Evolutionary conservation across 75 land plant species (phyloP).

Genomic region (Larix kaempferi): DNA sequence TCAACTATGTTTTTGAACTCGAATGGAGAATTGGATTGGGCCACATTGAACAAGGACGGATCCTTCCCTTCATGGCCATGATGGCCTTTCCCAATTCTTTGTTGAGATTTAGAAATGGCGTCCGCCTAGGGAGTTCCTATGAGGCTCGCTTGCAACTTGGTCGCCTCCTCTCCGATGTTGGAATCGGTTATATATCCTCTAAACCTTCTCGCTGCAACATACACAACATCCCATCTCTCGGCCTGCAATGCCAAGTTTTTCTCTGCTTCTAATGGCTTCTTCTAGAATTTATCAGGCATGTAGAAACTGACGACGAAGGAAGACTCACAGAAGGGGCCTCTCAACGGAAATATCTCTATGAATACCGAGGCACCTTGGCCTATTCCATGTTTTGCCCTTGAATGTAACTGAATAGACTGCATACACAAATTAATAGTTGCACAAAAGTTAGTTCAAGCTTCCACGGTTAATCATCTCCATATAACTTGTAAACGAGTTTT

Average conservation of each 20-base stretch:
- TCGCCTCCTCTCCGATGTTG: conserved; percentile 55
- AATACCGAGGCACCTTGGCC: conserved; percentile 54
- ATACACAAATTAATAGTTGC: background rate
- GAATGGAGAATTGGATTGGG: conserved; percentile 80
- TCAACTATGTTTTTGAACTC: conserved; percentile 54
- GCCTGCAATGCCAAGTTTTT: conserved; percentile 26
- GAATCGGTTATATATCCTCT: conserved; percentile 57
- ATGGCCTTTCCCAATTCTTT: background rate
- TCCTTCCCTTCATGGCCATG: background rate
- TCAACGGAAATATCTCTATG: conserved; percentile 63
- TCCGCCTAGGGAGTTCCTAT: conserved; percentile 34
- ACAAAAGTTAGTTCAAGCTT: too few relatives aligned
- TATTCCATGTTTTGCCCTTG: conserved; percentile 61
- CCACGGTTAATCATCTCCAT: conserved; percentile 42
- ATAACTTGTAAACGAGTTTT: conserved; percentile 47
- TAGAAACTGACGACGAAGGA: conserved; percentile 69
- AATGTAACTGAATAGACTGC: conserved; percentile 68
- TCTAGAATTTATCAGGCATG: conserved; percentile 38
- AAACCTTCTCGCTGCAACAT: conserved; percentile 63
- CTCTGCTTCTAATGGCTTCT: conserved; percentile 41
- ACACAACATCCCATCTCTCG: conserved; percentile 38
- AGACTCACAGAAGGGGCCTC: conserved; percentile 71
- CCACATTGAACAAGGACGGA: conserved; percentile 40
- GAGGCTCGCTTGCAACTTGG: conserved; percentile 52
- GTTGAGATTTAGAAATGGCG: conserved; percentile 16